Evolutionary conservation across 169 alveolate species (phyloP), one percentile per base, ranked within the genome.

Genomic region (Hepatocystis sp.): DNA sequence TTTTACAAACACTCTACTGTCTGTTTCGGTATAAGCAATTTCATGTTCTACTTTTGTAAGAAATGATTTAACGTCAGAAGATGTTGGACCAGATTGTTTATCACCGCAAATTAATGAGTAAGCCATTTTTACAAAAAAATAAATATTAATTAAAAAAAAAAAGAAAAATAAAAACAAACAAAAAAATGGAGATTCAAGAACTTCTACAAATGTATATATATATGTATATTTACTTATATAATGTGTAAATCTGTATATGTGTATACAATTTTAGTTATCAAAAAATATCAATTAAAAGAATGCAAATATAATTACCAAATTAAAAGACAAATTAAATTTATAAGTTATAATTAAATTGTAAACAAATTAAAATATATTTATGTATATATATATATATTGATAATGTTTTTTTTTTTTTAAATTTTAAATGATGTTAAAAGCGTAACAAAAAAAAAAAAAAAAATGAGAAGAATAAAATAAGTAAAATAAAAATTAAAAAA

Each of bases 21-120:
- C 84, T 8, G 89, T 32, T 56, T 32, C 67, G 8, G 89, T 81
- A 47, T 61, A 53, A 17, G 67, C 32, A 17, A 81, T 39, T 19
- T 81, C 89, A 81, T 81, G 89, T 61, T 46, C 84, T 32, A 63
- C 67, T 55, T 81, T 81, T 25, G 89, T 81, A 27, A 81, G 44
- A 44, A 81, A 81, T 4, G 89, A 51, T 28, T 46, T 60, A 13
- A 47, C 34, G 21, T 65, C 42, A 13, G 89, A 61, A 10, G 86
- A 76, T 30, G 15, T n/a, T 42, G 39, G 58, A 34, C 76, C 1
- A 10, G 15, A 42, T 23, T 65, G 66, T 7, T 10, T 7, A 25
- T 17, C 52, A 36, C 84, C 84, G 84, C 90, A 84, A 36, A 53
- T 47, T 13, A 39, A 61, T 67, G 78, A 19, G 39, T 34, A 27